Conservation (phyloP, 169 alveolate species). For the Cardiosporidium cionae region DNA sequence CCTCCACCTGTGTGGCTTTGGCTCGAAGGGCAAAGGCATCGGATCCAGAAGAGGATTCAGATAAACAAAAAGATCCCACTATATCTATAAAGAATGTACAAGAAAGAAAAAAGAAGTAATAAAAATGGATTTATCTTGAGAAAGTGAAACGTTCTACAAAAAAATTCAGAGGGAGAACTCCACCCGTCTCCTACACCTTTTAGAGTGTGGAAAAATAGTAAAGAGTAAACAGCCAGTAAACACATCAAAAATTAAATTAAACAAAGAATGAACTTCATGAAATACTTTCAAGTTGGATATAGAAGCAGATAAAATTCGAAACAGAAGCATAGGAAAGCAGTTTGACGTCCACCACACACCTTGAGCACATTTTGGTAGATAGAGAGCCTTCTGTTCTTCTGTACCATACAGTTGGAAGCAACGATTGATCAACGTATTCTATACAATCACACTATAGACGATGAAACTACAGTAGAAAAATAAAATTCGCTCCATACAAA, state of each 20-base stretch:
- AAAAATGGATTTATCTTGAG: not conserved
- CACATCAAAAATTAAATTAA: too few relatives aligned
- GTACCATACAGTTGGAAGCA: constrained; percentile 11
- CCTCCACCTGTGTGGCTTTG: constrained; percentile 5
- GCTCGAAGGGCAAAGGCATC: constrained; percentile 18
- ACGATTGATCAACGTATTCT: constrained; percentile 22
- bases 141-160: not conserved
- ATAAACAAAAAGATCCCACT: constrained; percentile 23
- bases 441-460: not conserved
- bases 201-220: not conserved
- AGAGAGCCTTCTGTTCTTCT: constrained; percentile 8
- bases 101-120: not conserved
- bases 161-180: not conserved
- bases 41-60: constrained; percentile 15
- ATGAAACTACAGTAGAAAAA: not conserved
- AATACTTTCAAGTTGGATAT: too few relatives aligned
- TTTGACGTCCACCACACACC: too few relatives aligned
- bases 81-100: not conserved
- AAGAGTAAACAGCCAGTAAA: not conserved
- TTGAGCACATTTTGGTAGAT: constrained; percentile 13
- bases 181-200: not conserved
- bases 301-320: too few relatives aligned
- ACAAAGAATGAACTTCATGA: not conserved
- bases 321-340: too few relatives aligned
- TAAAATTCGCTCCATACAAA: too few relatives aligned